phyloP scores from a whole-genome alignment of 371 early-diverging fungal genomes.

The Chytridiales sp. region DNA sequence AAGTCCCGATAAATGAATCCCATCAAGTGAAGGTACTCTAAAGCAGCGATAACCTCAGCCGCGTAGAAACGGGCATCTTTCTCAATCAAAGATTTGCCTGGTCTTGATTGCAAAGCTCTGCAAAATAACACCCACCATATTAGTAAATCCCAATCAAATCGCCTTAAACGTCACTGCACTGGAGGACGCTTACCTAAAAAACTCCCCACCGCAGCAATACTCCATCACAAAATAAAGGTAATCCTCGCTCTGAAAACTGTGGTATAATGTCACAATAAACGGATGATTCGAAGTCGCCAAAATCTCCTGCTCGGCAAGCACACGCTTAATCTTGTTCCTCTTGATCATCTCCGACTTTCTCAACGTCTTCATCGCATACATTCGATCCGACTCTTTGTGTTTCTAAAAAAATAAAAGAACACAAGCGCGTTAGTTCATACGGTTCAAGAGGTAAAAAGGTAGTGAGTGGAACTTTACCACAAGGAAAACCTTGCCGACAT shows the following conservation, averaged over 20 bases:
- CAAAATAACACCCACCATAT: constrained; percentile 8
- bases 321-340: constrained; percentile 93
- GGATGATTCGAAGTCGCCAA: constrained; percentile 84
- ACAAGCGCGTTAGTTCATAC: not conserved
- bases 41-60: constrained; percentile 89
- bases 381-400: constrained; percentile 77
- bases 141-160: constrained; percentile 34
- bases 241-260: constrained; percentile 93
- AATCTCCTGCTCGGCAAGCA: constrained; percentile 95
- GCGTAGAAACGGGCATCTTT: constrained; percentile 95
- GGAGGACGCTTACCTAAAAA: constrained; percentile 68
- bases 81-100: constrained; percentile 82
- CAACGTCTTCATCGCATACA: constrained; percentile 95
- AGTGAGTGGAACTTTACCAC: constrained; percentile 52
- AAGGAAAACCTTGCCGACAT: constrained; percentile 94
- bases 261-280: constrained; percentile 95
- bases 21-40: constrained; percentile 95
- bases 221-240: constrained; percentile 97
- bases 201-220: constrained; percentile 98
- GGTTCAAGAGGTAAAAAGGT: not conserved
- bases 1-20: constrained; percentile 98
- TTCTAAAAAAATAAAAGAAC: constrained; percentile 24
- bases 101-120: constrained; percentile 73
- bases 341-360: constrained; percentile 94
- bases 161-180: constrained; percentile 19